Percentiles rank a stretch among this genome's conserved stretches.
phyloP scores from a whole-genome alignment of 768 basidiomycete species.

The Trichaptum fuscoviolaceum region DNA sequence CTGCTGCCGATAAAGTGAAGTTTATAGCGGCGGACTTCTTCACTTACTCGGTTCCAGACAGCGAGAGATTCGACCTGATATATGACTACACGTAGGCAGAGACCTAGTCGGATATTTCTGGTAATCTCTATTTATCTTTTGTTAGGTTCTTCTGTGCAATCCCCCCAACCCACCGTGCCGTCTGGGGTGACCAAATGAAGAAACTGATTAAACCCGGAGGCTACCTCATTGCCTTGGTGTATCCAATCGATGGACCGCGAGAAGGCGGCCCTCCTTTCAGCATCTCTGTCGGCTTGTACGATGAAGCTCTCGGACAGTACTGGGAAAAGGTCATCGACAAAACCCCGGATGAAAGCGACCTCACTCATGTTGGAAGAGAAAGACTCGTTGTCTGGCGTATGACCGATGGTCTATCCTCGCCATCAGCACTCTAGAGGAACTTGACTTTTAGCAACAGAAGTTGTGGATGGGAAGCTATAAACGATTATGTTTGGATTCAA shows the following conservation, averaged over 20 bases:
- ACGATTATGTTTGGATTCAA: neutral
- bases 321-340: conserved; percentile 54
- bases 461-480: neutral
- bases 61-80: conserved; percentile 45
- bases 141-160: conserved; percentile 70
- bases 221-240: conserved; percentile 55
- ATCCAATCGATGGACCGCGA: conserved; percentile 42
- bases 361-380: conserved; percentile 42
- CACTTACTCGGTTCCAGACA: conserved; percentile 27
- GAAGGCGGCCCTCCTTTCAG: conserved; percentile 59
- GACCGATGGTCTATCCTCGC: conserved; percentile 7
- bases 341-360: conserved; percentile 37
- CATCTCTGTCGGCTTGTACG: conserved; percentile 52
- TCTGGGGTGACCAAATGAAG: conserved; percentile 56
- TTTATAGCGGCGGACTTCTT: conserved; percentile 55
- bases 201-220: conserved; percentile 56
- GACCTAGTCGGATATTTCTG: neutral
- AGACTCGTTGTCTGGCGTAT: conserved; percentile 52
- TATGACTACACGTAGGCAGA: conserved; percentile 57
- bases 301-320: conserved; percentile 38
- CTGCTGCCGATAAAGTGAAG: conserved; percentile 26
- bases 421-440: neutral
- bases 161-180: conserved; percentile 42
- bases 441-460: neutral
- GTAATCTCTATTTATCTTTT: too few relatives aligned